These are phyloP conservation scores for Helicocarpus griseus DNA, from an alignment of 2,329 filamentous ascomycete species.

Conservation along the genomic window DNA sequence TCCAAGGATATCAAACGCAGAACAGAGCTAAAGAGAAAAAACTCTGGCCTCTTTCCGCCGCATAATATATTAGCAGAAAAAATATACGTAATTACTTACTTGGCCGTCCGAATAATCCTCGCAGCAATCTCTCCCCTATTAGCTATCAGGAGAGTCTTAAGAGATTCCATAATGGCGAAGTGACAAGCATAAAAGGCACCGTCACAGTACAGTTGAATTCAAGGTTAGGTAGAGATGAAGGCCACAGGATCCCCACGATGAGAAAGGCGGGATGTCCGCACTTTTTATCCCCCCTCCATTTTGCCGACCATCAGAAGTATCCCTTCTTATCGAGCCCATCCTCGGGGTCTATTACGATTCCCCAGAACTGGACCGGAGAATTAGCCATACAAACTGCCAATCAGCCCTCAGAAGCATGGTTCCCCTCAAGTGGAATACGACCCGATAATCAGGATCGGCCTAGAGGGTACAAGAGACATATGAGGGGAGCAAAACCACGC, in stretches of 20 bases:
- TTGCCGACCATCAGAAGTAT: background rate
- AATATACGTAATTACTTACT: conserved; percentile 16
- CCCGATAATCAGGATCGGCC: background rate
- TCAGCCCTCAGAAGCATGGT: background rate
- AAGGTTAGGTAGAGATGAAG: background rate
- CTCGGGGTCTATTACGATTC: background rate
- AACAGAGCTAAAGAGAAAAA: background rate
- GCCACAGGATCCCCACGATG: background rate
- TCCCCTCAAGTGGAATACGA: background rate
- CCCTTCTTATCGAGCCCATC: background rate
- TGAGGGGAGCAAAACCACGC: background rate
- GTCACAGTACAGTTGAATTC: background rate
- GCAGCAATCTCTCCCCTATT: conserved; percentile 52
- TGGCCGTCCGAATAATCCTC: conserved; percentile 44
- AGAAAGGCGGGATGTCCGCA: background rate
- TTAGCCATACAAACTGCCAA: background rate
- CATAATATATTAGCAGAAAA: too few relatives aligned
- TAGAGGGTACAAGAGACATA: background rate
- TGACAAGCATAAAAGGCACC: background rate
- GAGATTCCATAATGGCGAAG: conserved; percentile 21
- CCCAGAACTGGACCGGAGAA: background rate
- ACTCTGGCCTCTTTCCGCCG: background rate
- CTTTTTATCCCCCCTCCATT: background rate
- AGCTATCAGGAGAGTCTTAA: conserved; percentile 47
- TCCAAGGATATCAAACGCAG: background rate